phyloP scores from a whole-genome alignment of 2,329 filamentous ascomycete species.

The Coniochaeta hoffmannii region DNA sequence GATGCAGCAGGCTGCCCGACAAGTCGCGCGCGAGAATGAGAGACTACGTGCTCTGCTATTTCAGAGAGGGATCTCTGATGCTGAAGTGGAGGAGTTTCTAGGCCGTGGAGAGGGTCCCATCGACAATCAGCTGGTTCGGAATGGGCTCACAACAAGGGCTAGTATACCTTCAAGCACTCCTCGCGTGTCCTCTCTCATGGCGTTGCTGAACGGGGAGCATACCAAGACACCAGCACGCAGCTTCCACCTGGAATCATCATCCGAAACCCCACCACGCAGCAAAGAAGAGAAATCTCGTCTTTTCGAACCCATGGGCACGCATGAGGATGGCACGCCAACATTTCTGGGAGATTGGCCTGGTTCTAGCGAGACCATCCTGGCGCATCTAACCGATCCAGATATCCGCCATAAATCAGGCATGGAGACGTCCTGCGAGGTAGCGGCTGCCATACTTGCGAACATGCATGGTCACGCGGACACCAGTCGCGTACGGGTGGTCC shows the following conservation, averaged over 20 bases:
- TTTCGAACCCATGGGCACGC: neutral
- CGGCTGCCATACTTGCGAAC: slow-evolving; percentile 19
- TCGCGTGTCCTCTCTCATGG: neutral
- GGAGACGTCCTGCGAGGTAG: slow-evolving; percentile 19
- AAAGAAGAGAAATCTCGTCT: neutral
- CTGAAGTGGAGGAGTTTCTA: neutral
- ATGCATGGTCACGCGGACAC: slow-evolving; percentile 16
- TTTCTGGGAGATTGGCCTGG: neutral
- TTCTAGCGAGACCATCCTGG: neutral
- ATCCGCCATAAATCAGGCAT: neutral
- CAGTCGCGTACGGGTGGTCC: slow-evolving; percentile 7
- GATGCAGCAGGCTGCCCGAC: slow-evolving; percentile 45
- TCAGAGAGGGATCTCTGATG: neutral
- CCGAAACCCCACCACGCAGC: neutral
- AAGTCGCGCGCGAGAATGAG: slow-evolving; percentile 40
- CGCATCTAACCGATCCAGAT: neutral
- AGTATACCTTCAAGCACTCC: neutral
- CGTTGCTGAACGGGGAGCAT: neutral
- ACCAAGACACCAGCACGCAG: neutral
- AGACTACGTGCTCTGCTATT: slow-evolving; percentile 26
- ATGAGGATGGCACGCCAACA: neutral
- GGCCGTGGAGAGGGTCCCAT: neutral
- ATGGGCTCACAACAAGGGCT: neutral
- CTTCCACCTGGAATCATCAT: neutral
- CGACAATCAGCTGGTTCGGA: neutral